Evolutionary conservation across 768 basidiomycete species (phyloP).

Genomic region (Leucocoprinus leucothites): DNA sequence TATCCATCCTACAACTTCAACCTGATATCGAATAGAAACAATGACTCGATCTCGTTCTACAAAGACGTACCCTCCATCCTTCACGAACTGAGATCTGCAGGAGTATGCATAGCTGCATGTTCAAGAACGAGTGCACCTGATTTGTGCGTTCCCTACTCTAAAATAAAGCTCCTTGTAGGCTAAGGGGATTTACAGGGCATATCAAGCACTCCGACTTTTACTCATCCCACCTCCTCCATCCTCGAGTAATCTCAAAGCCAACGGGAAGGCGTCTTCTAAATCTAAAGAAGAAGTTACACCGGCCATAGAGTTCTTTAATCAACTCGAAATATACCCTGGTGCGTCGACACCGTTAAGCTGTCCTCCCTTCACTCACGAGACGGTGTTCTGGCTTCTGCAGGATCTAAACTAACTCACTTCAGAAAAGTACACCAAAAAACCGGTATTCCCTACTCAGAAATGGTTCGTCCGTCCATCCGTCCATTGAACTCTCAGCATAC

Average conservation of each 20-base stretch:
- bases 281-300: constrained; percentile 27
- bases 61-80: constrained; percentile 73
- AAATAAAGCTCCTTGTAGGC: no score
- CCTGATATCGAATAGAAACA: constrained; percentile 38
- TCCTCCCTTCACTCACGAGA: no score
- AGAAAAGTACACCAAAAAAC: constrained; percentile 68
- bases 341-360: constrained; percentile 9
- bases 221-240: constrained; percentile 39
- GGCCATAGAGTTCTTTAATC: constrained; percentile 64
- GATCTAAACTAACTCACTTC: constrained; percentile 83
- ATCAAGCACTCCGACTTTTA: constrained; percentile 66
- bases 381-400: constrained; percentile 31
- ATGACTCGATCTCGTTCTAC: constrained; percentile 65
- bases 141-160: constrained; percentile 48
- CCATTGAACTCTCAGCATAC: background rate
- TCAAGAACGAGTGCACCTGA: constrained; percentile 69
- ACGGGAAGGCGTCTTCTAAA: constrained; percentile 22
- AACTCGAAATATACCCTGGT: constrained; percentile 76
- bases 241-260: background rate
- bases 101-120: constrained; percentile 60
- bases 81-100: constrained; percentile 45
- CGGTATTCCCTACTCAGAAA: constrained; percentile 74
- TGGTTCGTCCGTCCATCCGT: constrained; percentile 44
- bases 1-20: background rate
- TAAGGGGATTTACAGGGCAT: no score